phyloP scores from a whole-genome alignment of 2,329 filamentous ascomycete genomes.

The Penicillium italicum region DNA sequence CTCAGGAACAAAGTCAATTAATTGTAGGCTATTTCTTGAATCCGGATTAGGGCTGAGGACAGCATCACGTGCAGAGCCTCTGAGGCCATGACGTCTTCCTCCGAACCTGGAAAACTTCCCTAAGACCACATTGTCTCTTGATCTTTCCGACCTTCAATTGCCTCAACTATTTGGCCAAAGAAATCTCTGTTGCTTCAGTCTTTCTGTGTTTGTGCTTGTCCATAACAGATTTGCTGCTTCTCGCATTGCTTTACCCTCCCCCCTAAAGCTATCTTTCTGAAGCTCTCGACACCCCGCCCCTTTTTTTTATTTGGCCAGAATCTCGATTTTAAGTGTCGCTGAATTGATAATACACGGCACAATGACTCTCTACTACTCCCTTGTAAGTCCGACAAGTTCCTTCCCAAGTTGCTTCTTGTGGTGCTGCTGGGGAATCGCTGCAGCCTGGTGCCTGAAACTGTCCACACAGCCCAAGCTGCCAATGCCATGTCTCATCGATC shows the following conservation, averaged over 20 bases:
- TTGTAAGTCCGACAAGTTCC: conserved; percentile 48
- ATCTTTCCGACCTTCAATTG: conserved; percentile 39
- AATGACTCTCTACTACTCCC: conserved; percentile 68
- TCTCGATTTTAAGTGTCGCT: conserved; percentile 4
- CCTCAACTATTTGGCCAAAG: conserved; percentile 2
- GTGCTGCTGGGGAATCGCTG: conserved; percentile 13
- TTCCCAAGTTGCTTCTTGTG: not conserved
- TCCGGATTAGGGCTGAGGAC: conserved; percentile 2
- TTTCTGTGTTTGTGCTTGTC: not conserved
- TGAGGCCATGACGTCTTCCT: conserved; percentile 34
- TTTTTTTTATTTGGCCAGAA: conserved; percentile 17
- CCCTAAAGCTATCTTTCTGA: conserved; percentile 9
- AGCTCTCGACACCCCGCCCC: conserved; percentile 20
- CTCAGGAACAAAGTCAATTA: not conserved
- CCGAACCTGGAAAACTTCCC: conserved; percentile 20
- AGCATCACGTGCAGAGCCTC: conserved; percentile 19
- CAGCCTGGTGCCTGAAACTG: conserved; percentile 20
- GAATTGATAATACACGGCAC: conserved; percentile 32
- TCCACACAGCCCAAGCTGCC: conserved; percentile 6
- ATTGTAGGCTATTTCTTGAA: not conserved
- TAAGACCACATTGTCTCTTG: conserved; percentile 68
- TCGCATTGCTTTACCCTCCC: conserved; percentile 15
- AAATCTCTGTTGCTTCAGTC: not conserved
- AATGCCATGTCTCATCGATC: conserved; percentile 9
- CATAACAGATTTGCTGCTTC: not conserved